Conservation (phyloP, 306 rosid genomes). For the Rosa rugosa region DNA sequence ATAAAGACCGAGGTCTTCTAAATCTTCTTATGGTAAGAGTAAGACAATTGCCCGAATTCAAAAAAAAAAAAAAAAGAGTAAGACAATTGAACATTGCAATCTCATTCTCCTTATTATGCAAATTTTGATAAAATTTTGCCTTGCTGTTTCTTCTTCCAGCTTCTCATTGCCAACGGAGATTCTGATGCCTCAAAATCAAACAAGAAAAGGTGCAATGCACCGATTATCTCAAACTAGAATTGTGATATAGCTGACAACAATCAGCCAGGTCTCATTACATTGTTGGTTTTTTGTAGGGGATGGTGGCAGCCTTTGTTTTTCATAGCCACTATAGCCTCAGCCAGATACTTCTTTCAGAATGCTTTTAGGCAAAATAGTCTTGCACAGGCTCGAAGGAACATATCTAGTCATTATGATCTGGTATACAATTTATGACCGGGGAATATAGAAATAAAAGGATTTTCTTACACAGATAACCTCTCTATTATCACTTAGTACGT, state of each 20-base stretch:
- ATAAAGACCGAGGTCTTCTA: slow-evolving; percentile 69
- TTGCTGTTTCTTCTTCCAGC: slow-evolving; percentile 39
- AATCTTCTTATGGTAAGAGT: slow-evolving; percentile 65
- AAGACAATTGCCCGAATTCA: too few relatives aligned
- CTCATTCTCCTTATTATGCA: slow-evolving; percentile 2
- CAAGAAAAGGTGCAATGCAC: slow-evolving; percentile 45
- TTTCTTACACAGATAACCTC: neutral
- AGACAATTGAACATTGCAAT: slow-evolving; percentile 11
- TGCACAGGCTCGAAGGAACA: slow-evolving; percentile 82
- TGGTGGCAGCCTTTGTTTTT: slow-evolving; percentile 88
- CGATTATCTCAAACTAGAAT: slow-evolving; percentile 7
- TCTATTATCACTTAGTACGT: too few relatives aligned
- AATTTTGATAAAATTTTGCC: slow-evolving; percentile 5
- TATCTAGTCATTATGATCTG: slow-evolving; percentile 85
- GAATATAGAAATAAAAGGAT: neutral
- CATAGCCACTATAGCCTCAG: slow-evolving; percentile 66
- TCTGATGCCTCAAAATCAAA: slow-evolving; percentile 46
- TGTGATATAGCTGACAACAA: slow-evolving; percentile 7
- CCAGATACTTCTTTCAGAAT: slow-evolving; percentile 65
- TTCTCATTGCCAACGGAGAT: slow-evolving; percentile 77
- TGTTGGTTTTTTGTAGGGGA: slow-evolving; percentile 54
- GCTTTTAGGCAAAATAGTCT: slow-evolving; percentile 68
- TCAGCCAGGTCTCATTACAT: neutral
- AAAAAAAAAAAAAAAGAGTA: too few relatives aligned
- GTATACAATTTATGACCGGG: slow-evolving; percentile 29